Percentiles rank a stretch among this genome's conserved stretches.
These are phyloP conservation scores for Myxozyma mucilagina DNA, from an alignment of 805 yeast genomes.

Conservation along the genomic window DNA sequence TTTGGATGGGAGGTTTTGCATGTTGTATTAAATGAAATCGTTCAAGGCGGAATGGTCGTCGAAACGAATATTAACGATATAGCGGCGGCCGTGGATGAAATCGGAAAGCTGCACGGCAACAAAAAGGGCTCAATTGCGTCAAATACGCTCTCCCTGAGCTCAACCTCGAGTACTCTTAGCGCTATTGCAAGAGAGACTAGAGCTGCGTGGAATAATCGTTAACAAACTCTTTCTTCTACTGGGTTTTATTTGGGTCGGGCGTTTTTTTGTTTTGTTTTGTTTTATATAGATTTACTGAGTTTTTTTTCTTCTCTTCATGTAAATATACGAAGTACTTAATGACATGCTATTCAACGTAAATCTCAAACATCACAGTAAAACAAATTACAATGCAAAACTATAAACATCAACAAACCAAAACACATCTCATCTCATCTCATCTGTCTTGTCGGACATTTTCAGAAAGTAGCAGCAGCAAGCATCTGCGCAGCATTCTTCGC, in stretches of 20 bases:
- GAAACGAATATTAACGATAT: constrained; percentile 83
- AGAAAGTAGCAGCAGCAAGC: constrained; percentile 74
- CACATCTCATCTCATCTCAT: neutral
- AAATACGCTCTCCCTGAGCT: constrained; percentile 24
- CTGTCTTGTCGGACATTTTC: constrained; percentile 22
- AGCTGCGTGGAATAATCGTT: constrained; percentile 32
- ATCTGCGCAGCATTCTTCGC: constrained; percentile 82
- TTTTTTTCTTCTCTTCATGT: neutral
- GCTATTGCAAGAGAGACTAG: constrained; percentile 30
- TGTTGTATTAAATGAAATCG: constrained; percentile 79
- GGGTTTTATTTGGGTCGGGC: neutral
- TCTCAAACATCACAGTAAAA: too few relatives aligned
- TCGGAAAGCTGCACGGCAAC: constrained; percentile 30
- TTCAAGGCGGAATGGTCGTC: constrained; percentile 97
- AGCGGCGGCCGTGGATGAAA: constrained; percentile 56
- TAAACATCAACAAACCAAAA: constrained; percentile 1
- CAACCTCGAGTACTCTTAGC: constrained; percentile 23
- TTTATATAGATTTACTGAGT: neutral
- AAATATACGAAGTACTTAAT: neutral
- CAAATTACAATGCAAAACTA: neutral
- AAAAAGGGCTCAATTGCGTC: constrained; percentile 28
- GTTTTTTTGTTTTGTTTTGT: neutral
- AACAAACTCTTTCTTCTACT: neutral
- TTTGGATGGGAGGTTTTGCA: constrained; percentile 98
- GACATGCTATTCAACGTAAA: neutral